These are phyloP conservation scores for Eucalyptus polyanthemos DNA, from an alignment of 345 rosid genomes.

Conservation along the genomic window DNA sequence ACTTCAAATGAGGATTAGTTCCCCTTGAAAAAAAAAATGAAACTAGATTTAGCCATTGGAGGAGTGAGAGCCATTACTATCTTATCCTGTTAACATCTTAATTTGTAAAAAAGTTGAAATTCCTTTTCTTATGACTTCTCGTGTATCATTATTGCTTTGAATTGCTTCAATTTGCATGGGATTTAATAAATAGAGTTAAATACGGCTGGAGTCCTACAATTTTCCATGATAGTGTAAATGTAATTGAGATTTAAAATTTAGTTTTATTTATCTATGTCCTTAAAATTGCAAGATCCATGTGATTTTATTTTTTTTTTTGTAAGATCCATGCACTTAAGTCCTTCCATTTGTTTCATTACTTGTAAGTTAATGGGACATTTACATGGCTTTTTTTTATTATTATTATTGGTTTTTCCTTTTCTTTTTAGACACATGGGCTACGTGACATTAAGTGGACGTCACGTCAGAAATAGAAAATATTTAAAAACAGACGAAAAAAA, in stretches of 20 bases:
- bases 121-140: not conserved
- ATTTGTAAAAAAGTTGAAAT: not conserved
- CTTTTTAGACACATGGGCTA: not conserved
- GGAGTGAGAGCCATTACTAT: not conserved
- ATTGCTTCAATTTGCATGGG: not conserved
- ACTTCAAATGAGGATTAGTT: not conserved
- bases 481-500: accelerated
- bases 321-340: not conserved
- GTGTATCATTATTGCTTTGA: not conserved
- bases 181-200: not conserved
- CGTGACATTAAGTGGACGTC: not conserved
- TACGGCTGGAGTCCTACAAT: not conserved
- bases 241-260: not conserved
- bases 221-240: not conserved
- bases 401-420: not conserved
- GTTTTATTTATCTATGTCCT: not conserved
- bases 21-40: not conserved
- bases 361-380: not conserved
- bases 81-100: not conserved
- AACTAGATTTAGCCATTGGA: not conserved
- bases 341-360: not conserved
- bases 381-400: not conserved
- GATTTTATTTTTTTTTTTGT: not conserved
- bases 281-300: not conserved
- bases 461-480: not conserved